Percentiles rank a stretch among this genome's conserved stretches.
These are phyloP conservation scores for Chrysanthemum lavandulifolium DNA, from an alignment of 129 eudicot genomes.

Conservation along the genomic window DNA sequence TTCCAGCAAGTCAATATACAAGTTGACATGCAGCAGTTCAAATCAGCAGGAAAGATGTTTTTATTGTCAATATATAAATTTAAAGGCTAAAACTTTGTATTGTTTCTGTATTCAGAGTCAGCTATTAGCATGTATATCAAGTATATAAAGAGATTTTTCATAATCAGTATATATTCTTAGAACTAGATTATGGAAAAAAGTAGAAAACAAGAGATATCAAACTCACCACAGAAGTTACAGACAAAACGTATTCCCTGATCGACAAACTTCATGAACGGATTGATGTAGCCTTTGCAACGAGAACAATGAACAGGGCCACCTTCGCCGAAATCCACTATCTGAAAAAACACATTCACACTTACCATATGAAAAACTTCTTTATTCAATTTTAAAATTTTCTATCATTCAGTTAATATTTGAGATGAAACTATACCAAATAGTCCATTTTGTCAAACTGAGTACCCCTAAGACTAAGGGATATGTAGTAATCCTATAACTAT, in stretches of 20 bases:
- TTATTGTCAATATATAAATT: neutral
- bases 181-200: conserved; percentile 2
- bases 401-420: too few relatives aligned
- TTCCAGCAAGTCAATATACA: too few relatives aligned
- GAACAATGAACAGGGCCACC: conserved; percentile 95
- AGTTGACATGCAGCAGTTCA: too few relatives aligned
- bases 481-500: neutral
- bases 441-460: neutral
- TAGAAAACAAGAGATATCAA: neutral
- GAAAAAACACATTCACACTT: conserved; percentile 9
- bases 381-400: neutral
- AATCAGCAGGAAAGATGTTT: too few relatives aligned
- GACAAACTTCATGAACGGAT: conserved; percentile 86
- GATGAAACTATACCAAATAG: neutral
- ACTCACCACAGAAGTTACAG: conserved; percentile 94
- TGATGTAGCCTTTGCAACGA: conserved; percentile 96
- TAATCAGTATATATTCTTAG: neutral
- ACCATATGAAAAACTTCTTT: neutral
- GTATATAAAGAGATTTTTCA: neutral
- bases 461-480: conserved; percentile 2
- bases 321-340: conserved; percentile 95
- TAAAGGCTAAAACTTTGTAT: too few relatives aligned
- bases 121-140: neutral
- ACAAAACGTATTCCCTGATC: conserved; percentile 90
- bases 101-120: neutral